Evolutionary conservation across 2,329 filamentous ascomycete species (phyloP), one percentile per base, ranked within the genome.

Genomic region (Penicillium sp.): DNA sequence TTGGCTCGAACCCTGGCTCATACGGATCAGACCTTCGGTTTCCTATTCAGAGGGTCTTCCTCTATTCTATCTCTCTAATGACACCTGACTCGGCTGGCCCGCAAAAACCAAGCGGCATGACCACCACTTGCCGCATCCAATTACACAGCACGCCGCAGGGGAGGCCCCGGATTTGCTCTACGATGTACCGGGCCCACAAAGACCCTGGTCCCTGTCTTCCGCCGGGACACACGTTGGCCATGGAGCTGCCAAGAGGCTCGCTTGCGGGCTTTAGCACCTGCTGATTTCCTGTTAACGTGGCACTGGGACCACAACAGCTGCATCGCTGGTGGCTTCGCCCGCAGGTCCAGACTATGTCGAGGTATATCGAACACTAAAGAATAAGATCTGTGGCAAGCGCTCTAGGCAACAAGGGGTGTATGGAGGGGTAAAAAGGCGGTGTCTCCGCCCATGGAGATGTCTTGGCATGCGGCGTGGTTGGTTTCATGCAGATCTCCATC

Each of bases 351-450:
- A 25, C 3, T 25, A 29, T 46, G 28, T 41, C 25, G 48, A 33
- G 28, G n/a, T 19, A 37, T 41, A 4, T 35, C 9, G 31, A 8
- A 39, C 33, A 41, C 22, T 25, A 25, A 7, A 29, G 30, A 22
- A 22, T 16, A 38, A 47, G 30, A 18, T 35, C 49, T 49, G 34
- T 25, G 40, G 48, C 46, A 40, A 30, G 31, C 25, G 18, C 25
- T 37, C 36, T 18, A 27, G 27, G 14, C 11, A n/a, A 41, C 18
- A 39, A 41, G 43, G 43, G 22, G 12, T 46, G 38, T 18, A 38
- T 49, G 50, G 50, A 52, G 50, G 46, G 50, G 37, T 19, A 56
- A 60, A 61, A 49, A 11, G 41, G 58, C 58, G 58, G 58, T 60
- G 57, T 57, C 55, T 57, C 40, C 50, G 52, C 50, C 50, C 52